Conservation (phyloP, 2,329 filamentous ascomycete species). For the Pseudophaeomoniella oleicola region DNA sequence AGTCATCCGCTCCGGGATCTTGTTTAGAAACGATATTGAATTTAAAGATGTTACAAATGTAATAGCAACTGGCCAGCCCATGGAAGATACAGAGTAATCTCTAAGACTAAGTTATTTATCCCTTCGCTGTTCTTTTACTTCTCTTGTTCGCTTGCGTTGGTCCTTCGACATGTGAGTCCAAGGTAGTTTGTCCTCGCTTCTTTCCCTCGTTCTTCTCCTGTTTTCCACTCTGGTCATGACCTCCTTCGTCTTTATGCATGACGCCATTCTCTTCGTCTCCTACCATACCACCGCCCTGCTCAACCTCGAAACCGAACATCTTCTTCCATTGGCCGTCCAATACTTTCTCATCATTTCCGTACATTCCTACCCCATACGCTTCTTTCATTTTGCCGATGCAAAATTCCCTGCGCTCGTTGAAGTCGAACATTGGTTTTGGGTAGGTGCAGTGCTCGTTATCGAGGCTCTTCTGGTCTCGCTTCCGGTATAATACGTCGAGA, state of each 20-base stretch:
- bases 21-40: no score
- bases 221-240: background rate
- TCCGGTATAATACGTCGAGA: background rate
- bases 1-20: no score
- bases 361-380: constrained; percentile 50
- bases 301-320: constrained; percentile 30
- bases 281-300: constrained; percentile 17
- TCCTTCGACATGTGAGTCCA: background rate
- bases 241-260: no score
- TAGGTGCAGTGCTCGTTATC: constrained; percentile 28
- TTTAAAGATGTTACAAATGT: no score
- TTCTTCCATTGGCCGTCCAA: constrained; percentile 44
- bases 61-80: no score
- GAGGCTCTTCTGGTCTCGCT: background rate
- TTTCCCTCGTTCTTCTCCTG: background rate
- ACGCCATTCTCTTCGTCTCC: background rate
- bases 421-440: constrained; percentile 68
- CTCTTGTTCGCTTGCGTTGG: no score
- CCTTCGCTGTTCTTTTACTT: no score
- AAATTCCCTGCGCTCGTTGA: constrained; percentile 42
- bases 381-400: constrained; percentile 57
- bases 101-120: no score
- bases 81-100: no score
- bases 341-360: constrained; percentile 49
- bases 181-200: background rate